phyloP scores from a whole-genome alignment of 2,329 filamentous ascomycete genomes.

The Orbilia quercus region DNA sequence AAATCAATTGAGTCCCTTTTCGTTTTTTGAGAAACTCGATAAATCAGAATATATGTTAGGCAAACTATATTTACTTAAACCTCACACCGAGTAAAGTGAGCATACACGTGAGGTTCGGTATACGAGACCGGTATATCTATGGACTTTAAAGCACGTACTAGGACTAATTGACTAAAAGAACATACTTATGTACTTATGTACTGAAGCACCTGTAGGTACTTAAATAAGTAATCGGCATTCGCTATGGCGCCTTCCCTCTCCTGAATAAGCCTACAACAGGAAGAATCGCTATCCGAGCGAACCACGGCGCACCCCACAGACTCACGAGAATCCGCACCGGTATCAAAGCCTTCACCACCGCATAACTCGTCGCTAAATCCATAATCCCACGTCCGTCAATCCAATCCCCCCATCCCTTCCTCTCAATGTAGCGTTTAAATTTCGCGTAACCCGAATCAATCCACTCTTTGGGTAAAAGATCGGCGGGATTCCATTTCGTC shows the following conservation, averaged over 20 bases:
- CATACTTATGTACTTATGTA: too few species aligned
- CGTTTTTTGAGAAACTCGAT: too few species aligned
- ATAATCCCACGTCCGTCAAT: constrained; percentile 15
- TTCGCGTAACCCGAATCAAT: constrained; percentile 73
- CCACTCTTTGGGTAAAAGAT: constrained; percentile 62
- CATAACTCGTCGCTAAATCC: constrained; percentile 84
- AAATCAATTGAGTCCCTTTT: too few species aligned
- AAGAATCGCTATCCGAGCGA: constrained; percentile 75
- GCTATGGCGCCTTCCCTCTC: constrained; percentile 1
- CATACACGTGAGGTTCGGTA: too few species aligned
- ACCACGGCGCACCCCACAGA: constrained; percentile 91
- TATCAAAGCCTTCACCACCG: constrained; percentile 85
- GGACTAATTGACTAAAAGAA: too few species aligned
- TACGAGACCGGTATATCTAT: too few species aligned
- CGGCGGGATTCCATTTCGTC: constrained; percentile 74
- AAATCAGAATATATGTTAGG: too few species aligned
- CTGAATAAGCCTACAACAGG: constrained; percentile 63
- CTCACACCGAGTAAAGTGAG: too few species aligned
- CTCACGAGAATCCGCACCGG: constrained; percentile 80
- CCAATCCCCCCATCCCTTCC: constrained; percentile 62
- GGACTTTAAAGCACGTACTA: too few species aligned
- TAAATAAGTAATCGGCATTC: neutral
- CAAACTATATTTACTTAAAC: too few species aligned
- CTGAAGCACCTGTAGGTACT: too few species aligned
- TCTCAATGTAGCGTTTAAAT: constrained; percentile 78